Conservation (phyloP, 2,329 filamentous ascomycete species). For the Cyphellophora attinorum region DNA sequence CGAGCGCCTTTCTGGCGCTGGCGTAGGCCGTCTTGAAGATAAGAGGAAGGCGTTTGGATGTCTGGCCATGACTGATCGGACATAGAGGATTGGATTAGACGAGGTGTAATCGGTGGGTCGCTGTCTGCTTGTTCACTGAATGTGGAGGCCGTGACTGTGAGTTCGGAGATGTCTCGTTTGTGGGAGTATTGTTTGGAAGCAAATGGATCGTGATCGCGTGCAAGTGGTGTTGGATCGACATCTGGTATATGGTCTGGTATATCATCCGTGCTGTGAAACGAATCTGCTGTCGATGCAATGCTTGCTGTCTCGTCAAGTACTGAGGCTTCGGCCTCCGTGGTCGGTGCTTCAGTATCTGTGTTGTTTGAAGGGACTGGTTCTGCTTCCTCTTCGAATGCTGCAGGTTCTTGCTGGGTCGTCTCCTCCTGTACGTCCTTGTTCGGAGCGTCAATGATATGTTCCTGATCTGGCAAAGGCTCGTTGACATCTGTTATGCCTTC, state of each 20-base stretch:
- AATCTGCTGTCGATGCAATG: conserved; percentile 28
- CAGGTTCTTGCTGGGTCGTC: too few relatives aligned
- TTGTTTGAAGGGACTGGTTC: too few relatives aligned
- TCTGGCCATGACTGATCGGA: conserved; percentile 30
- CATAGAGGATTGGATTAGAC: conserved; percentile 31
- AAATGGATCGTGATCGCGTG: conserved; percentile 9
- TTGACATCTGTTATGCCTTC: too few relatives aligned
- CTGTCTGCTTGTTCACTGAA: conserved; percentile 6
- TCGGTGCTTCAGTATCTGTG: not conserved
- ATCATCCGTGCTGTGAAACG: conserved; percentile 29
- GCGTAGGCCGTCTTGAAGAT: conserved; percentile 10
- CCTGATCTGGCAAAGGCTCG: too few relatives aligned
- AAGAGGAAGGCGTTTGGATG: conserved; percentile 27
- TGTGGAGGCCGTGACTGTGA: conserved; percentile 20
- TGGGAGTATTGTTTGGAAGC: conserved; percentile 12
- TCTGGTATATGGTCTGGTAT: conserved; percentile 5
- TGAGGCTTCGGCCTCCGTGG: not conserved
- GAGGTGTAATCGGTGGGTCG: conserved; percentile 31
- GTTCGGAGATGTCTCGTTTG: conserved; percentile 21
- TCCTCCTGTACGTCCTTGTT: too few relatives aligned
- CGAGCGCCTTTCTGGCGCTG: conserved; percentile 11
- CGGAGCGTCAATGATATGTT: too few relatives aligned
- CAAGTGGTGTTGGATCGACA: conserved; percentile 5
- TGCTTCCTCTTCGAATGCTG: too few relatives aligned
- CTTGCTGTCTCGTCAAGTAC: conserved; percentile 1